A percentile compares a stretch with the other conserved stretches of the same genome.
Conservation (phyloP, 192 early-diverging fungal genomes). For the Rhizophagus sp. region DNA sequence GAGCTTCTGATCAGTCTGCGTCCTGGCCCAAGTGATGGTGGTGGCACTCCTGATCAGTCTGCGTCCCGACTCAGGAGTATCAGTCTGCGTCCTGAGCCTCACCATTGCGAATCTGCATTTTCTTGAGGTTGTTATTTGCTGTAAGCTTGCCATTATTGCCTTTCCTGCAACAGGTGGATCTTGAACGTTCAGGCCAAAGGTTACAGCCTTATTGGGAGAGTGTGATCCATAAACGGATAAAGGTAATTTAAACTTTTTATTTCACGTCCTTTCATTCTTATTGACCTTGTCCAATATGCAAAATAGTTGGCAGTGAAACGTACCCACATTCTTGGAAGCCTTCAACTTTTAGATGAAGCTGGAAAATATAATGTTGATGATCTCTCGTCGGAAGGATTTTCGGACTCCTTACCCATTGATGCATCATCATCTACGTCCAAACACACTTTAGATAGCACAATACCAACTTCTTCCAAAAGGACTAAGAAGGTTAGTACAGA, state of each 20-base stretch:
- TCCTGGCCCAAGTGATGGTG: constrained; percentile 21
- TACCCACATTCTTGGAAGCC: too few species aligned
- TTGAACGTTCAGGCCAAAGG: too few species aligned
- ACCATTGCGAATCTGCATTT: constrained; percentile 13
- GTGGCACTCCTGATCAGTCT: constrained; percentile 6
- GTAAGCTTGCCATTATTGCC: not conserved
- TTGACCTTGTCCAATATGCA: too few species aligned
- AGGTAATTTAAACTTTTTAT: not conserved
- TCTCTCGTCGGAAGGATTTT: too few species aligned
- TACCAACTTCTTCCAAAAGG: not conserved
- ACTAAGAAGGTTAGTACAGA: not conserved
- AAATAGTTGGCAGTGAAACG: too few species aligned
- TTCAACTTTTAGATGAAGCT: too few species aligned
- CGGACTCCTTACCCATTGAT: too few species aligned
- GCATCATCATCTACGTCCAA: not conserved
- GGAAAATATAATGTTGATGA: too few species aligned
- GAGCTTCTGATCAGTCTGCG: constrained; percentile 9
- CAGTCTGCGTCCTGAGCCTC: not conserved
- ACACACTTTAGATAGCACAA: not conserved
- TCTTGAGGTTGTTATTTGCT: not conserved
- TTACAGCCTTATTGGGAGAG: too few species aligned
- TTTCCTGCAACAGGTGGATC: too few species aligned
- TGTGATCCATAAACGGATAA: too few species aligned
- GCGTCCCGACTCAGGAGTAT: constrained; percentile 7
- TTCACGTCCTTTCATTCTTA: not conserved